A percentile compares a stretch with the other conserved stretches of the same genome.
Conservation (phyloP, 1,284 basidiomycete species). For the Puccinia novopanici region DNA sequence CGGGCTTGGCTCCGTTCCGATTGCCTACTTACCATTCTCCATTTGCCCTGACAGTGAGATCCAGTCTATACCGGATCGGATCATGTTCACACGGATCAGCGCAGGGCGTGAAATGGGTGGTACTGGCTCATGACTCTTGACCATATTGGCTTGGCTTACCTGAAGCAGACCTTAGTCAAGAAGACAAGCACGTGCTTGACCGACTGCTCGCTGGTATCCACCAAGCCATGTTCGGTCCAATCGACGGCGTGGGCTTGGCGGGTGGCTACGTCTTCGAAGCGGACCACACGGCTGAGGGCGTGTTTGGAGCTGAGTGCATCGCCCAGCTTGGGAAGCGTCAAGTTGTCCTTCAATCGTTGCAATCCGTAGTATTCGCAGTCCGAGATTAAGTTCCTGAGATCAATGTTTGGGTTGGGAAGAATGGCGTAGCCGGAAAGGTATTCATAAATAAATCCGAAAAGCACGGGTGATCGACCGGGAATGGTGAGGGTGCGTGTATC, state of each 20-base stretch:
- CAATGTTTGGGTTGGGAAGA: conserved; percentile 24
- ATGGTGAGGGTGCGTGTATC: conserved; percentile 19
- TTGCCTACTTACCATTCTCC: conserved; percentile 38
- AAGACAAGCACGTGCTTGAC: conserved; percentile 27
- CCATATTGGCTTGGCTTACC: conserved; percentile 35
- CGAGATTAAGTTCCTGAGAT: conserved; percentile 33
- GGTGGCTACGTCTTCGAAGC: conserved; percentile 24
- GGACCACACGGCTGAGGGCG: conserved; percentile 21
- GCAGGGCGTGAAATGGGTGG: not conserved
- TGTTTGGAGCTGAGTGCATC: conserved; percentile 31
- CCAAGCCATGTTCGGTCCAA: conserved; percentile 34
- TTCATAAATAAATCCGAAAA: conserved; percentile 34
- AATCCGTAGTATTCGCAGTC: conserved; percentile 43
- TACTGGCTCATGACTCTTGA: no score
- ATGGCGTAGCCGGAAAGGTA: conserved; percentile 44
- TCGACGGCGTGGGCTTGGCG: conserved; percentile 8
- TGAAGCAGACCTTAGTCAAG: conserved; percentile 24
- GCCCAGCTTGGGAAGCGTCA: conserved; percentile 25
- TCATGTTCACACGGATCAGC: not conserved
- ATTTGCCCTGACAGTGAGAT: conserved; percentile 26
- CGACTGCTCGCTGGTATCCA: not conserved
- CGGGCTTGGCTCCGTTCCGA: not conserved
- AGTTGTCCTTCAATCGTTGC: conserved; percentile 20
- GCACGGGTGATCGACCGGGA: conserved; percentile 25
- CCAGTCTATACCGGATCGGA: conserved; percentile 7